These are phyloP conservation scores for Hanseniaspora guilliermondii DNA, from an alignment of 805 yeast species.

Conservation along the genomic window DNA sequence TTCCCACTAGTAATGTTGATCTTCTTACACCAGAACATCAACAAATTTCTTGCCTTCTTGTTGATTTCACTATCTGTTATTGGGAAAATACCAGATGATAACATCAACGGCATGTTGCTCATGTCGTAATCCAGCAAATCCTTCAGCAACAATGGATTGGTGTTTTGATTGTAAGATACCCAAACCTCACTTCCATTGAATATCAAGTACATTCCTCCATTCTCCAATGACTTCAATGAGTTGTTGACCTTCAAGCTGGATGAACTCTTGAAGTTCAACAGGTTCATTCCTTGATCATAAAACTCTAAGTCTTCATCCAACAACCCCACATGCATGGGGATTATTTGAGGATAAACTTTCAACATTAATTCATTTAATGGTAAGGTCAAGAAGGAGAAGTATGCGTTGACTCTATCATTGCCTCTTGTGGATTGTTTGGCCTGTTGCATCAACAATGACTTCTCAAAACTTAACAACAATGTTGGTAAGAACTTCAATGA, in stretches of 20 bases:
- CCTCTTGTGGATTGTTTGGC: constrained; percentile 32
- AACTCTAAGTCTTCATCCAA: constrained; percentile 43
- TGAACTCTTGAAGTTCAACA: constrained; percentile 38
- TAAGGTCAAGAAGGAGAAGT: constrained; percentile 35
- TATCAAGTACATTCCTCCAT: constrained; percentile 66
- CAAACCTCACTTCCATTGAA: constrained; percentile 53
- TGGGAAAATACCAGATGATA: constrained; percentile 44
- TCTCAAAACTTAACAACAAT: constrained; percentile 55
- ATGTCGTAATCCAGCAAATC: constrained; percentile 62
- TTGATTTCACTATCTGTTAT: constrained; percentile 57
- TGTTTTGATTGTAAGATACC: constrained; percentile 59
- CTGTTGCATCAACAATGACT: constrained; percentile 46
- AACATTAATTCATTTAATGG: constrained; percentile 45
- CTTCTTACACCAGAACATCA: constrained; percentile 34
- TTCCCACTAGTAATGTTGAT: constrained; percentile 19
- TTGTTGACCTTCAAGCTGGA: constrained; percentile 33
- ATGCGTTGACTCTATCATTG: constrained; percentile 45
- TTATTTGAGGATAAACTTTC: constrained; percentile 68
- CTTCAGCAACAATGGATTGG: constrained; percentile 50
- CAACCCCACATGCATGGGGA: constrained; percentile 54
- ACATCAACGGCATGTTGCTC: constrained; percentile 1
- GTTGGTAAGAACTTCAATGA: constrained; percentile 61
- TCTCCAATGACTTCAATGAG: constrained; percentile 31
- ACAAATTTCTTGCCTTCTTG: constrained; percentile 49
- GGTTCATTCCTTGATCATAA: constrained; percentile 31